These are phyloP conservation scores for Monosporozyma siamensis DNA, from an alignment of 805 yeast genomes.

Conservation along the genomic window DNA sequence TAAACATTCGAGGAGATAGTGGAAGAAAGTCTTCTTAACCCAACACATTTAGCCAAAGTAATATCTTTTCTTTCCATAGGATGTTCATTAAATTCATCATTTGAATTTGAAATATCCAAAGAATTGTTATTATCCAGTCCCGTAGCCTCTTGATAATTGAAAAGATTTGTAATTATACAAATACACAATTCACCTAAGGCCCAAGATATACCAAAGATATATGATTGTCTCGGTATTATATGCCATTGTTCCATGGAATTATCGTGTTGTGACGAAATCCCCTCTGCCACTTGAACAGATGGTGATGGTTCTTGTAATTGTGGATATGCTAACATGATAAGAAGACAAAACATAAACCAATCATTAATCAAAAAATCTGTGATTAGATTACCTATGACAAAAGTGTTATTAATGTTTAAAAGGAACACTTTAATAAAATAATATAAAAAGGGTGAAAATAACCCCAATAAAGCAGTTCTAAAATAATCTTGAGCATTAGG, in stretches of 20 bases:
- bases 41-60: slow-evolving; percentile 32
- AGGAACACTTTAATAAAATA: slow-evolving; percentile 25
- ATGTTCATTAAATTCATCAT: background rate
- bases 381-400: slow-evolving; percentile 25
- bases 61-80: slow-evolving; percentile 22
- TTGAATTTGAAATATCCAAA: background rate
- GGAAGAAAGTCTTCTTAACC: slow-evolving; percentile 30
- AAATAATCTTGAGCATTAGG: slow-evolving; percentile 34
- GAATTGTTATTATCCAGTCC: background rate
- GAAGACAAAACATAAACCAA: slow-evolving; percentile 30
- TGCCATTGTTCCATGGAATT: slow-evolving; percentile 28
- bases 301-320: slow-evolving; percentile 25
- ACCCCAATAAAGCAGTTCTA: slow-evolving; percentile 31
- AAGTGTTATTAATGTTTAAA: slow-evolving; percentile 22
- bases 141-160: slow-evolving; percentile 19
- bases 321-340: slow-evolving; percentile 34
- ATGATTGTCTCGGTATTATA: slow-evolving; percentile 34
- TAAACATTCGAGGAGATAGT: slow-evolving; percentile 27
- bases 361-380: slow-evolving; percentile 29
- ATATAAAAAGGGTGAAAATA: slow-evolving; percentile 29
- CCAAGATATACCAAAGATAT: slow-evolving; percentile 33
- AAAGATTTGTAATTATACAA: slow-evolving; percentile 19
- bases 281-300: too few relatives aligned
- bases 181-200: slow-evolving; percentile 28
- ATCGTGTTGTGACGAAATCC: background rate